These are phyloP conservation scores for Xenosphaeropsis pyriputrescens DNA, from an alignment of 2,329 filamentous ascomycete species.

Conservation along the genomic window DNA sequence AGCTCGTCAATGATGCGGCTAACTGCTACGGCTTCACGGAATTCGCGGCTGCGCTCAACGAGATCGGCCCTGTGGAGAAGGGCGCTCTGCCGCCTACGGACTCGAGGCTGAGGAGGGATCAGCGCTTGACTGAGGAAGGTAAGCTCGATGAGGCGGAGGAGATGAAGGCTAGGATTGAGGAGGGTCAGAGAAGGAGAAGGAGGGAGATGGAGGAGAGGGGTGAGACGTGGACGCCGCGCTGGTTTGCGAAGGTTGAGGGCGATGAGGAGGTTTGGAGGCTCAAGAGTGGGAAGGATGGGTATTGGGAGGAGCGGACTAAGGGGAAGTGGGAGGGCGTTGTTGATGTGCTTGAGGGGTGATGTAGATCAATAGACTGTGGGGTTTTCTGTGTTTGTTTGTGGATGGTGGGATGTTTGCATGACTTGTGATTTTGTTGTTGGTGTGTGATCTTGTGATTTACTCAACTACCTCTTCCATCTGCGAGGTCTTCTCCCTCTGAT, in stretches of 20 bases:
- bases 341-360: too few species aligned
- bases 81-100: slow-evolving; percentile 68
- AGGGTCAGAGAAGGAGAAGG: slow-evolving; percentile 64
- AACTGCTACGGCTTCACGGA: slow-evolving; percentile 78
- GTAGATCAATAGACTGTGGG: too few species aligned
- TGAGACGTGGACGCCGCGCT: slow-evolving; percentile 59
- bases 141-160: slow-evolving; percentile 72
- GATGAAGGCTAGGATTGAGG: slow-evolving; percentile 72
- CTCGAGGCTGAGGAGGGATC: slow-evolving; percentile 71
- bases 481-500: too few species aligned
- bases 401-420: too few species aligned
- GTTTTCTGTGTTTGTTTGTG: too few species aligned
- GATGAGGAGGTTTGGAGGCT: slow-evolving; percentile 62
- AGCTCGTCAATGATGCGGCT: slow-evolving; percentile 63
- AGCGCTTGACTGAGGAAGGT: slow-evolving; percentile 70
- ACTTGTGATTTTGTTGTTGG: too few species aligned
- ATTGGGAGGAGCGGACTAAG: slow-evolving; percentile 75
- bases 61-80: slow-evolving; percentile 69
- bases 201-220: slow-evolving; percentile 62
- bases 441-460: too few species aligned
- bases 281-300: slow-evolving; percentile 70
- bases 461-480: too few species aligned
- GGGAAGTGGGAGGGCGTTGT: slow-evolving; percentile 46
- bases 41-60: slow-evolving; percentile 78
- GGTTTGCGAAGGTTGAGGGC: slow-evolving; percentile 62